Percentiles rank a stretch among this genome's conserved stretches.
Evolutionary conservation across 2,329 filamentous ascomycete species (phyloP).

Genomic region (Aspergillus pseudotamarii): DNA sequence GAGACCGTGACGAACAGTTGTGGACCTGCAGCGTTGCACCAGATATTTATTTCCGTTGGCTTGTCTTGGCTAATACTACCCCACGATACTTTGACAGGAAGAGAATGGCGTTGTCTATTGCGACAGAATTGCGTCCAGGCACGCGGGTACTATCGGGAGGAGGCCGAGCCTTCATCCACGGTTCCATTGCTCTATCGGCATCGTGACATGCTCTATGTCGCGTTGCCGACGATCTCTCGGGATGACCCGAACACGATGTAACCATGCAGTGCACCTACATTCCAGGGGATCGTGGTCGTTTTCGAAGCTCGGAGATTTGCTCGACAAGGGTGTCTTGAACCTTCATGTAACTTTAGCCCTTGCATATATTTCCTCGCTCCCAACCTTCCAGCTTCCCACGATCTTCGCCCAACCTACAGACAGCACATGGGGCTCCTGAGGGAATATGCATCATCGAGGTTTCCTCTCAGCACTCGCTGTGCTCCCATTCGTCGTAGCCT

Average conservation of each 20-base stretch:
- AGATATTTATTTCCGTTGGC: no score
- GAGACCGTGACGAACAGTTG: background rate
- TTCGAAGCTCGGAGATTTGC: background rate
- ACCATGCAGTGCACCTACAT: conserved; percentile 1
- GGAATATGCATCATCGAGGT: background rate
- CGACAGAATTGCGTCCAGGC: background rate
- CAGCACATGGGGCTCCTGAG: background rate
- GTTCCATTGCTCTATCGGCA: background rate
- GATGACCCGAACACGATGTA: conserved; percentile 6
- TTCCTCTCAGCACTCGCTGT: background rate
- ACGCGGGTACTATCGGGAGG: background rate
- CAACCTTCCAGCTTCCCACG: background rate
- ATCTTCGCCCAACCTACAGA: background rate
- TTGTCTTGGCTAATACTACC: background rate
- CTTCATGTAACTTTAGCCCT: background rate
- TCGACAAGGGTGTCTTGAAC: background rate
- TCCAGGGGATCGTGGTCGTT: no score
- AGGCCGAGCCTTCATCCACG: background rate
- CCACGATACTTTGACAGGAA: background rate
- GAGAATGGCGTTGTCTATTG: no score
- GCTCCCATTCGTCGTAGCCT: background rate
- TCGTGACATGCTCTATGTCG: conserved; percentile 1
- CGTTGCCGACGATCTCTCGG: background rate
- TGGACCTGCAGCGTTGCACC: background rate
- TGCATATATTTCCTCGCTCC: background rate